phyloP scores from a whole-genome alignment of 176 grass and related monocot species.

The Bothriochloa decipiens region DNA sequence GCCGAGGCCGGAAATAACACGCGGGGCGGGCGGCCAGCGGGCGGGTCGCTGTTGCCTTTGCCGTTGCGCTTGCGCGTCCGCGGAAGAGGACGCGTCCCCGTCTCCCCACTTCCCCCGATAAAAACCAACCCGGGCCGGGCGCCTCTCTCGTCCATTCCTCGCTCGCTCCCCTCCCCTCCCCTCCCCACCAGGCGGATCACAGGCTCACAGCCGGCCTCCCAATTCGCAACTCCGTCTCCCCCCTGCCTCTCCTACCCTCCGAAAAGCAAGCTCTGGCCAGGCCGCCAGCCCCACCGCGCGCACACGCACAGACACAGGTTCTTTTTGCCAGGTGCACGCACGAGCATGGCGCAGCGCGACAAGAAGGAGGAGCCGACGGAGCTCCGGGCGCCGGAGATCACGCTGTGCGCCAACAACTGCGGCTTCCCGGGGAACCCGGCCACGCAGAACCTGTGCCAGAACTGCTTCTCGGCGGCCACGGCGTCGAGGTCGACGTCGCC shows the following conservation, averaged over 20 bases:
- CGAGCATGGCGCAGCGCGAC: conserved; percentile 81
- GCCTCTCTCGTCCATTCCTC: conserved; percentile 16
- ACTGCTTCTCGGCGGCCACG: conserved; percentile 52
- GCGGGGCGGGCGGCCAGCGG: no score
- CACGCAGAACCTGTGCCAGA: conserved; percentile 75
- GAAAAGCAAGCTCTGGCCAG: background rate
- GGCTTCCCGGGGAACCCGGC: conserved; percentile 79
- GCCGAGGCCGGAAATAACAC: conserved; percentile 39
- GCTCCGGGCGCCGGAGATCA: conserved; percentile 71
- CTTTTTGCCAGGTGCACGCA: background rate
- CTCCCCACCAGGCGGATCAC: no score
- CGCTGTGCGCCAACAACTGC: conserved; percentile 91
- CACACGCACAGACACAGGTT: background rate
- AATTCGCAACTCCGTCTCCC: no score
- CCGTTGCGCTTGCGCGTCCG: conserved; percentile 44
- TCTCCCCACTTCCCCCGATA: conserved; percentile 31
- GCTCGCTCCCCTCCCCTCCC: background rate
- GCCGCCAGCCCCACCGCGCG: background rate
- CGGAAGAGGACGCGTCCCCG: conserved; percentile 23
- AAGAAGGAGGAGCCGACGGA: conserved; percentile 83
- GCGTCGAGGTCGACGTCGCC: conserved; percentile 4
- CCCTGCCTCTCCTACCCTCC: no score
- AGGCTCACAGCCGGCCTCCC: background rate
- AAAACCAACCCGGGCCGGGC: background rate
- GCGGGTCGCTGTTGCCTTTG: conserved; percentile 24